These are phyloP conservation scores for Phanerochaete carnosa DNA, from an alignment of 768 basidiomycete genomes.

Conservation along the genomic window DNA sequence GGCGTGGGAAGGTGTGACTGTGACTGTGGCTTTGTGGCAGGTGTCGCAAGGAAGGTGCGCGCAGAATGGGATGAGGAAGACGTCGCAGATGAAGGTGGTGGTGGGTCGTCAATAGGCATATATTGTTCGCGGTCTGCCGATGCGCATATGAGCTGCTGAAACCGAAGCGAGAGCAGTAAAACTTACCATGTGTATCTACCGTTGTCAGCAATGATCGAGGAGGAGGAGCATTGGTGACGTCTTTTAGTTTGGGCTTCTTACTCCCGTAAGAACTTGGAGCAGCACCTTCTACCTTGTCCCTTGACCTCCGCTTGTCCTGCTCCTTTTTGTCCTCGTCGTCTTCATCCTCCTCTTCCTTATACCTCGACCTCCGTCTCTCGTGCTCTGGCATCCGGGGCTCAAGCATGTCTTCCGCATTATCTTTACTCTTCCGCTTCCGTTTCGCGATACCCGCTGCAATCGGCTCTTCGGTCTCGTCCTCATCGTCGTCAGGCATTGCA, in stretches of 20 bases:
- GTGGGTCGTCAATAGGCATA: slow-evolving; percentile 33
- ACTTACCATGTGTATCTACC: slow-evolving; percentile 37
- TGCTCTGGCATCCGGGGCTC: slow-evolving; percentile 22
- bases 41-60: slow-evolving; percentile 39
- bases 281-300: slow-evolving; percentile 33
- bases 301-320: slow-evolving; percentile 38
- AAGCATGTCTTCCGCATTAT: slow-evolving; percentile 27
- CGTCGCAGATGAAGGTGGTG: slow-evolving; percentile 25
- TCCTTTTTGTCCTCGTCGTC: slow-evolving; percentile 22
- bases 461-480: slow-evolving; percentile 34
- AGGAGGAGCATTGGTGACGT: slow-evolving; percentile 59
- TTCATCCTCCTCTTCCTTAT: slow-evolving; percentile 29
- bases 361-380: slow-evolving; percentile 4
- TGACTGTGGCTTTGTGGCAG: slow-evolving; percentile 39
- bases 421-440: slow-evolving; percentile 48
- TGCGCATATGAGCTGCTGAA: slow-evolving; percentile 14
- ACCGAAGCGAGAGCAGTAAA: not conserved
- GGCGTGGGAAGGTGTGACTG: slow-evolving; percentile 44
- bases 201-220: slow-evolving; percentile 32
- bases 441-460: slow-evolving; percentile 35
- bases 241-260: slow-evolving; percentile 53
- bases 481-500: slow-evolving; percentile 16
- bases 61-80: slow-evolving; percentile 27
- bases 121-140: slow-evolving; percentile 34
- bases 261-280: slow-evolving; percentile 24